Conservation (phyloP, 2,329 filamentous ascomycete species). For the Sporothrix schenckii region DNA sequence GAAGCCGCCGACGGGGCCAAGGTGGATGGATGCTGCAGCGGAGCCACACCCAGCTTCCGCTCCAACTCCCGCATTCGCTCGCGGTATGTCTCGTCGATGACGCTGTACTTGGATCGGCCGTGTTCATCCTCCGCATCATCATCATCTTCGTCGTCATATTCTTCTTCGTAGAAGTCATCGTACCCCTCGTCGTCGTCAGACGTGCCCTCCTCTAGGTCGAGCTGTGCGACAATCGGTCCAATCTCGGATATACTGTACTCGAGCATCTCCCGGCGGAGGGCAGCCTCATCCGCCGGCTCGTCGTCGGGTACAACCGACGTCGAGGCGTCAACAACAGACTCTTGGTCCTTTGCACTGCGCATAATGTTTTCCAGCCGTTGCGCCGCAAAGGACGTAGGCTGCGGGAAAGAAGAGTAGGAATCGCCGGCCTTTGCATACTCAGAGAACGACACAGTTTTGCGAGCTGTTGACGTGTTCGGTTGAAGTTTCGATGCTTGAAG, state of each 20-base stretch:
- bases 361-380: constrained; percentile 60
- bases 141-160: constrained; percentile 53
- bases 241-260: constrained; percentile 87
- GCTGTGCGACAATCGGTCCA: constrained; percentile 86
- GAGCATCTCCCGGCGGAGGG: constrained; percentile 83
- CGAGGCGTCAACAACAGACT: constrained; percentile 50
- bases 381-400: constrained; percentile 47
- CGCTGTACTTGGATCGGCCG: constrained; percentile 69
- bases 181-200: constrained; percentile 53
- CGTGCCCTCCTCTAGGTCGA: constrained; percentile 76
- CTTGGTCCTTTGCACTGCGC: constrained; percentile 58
- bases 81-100: constrained; percentile 74
- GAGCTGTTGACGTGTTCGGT: constrained; percentile 41
- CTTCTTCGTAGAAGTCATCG: constrained; percentile 48
- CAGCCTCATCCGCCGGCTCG: constrained; percentile 79
- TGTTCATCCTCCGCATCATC: constrained; percentile 75
- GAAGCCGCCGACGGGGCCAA: background rate
- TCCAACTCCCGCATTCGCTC: constrained; percentile 85
- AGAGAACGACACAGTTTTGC: constrained; percentile 65
- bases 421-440: constrained; percentile 59
- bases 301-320: constrained; percentile 67
- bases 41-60: constrained; percentile 67
- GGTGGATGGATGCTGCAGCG: constrained; percentile 43
- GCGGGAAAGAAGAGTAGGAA: background rate
- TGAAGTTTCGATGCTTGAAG: background rate